phyloP scores from a whole-genome alignment of 345 rosid species.

The Acer saccharum region DNA sequence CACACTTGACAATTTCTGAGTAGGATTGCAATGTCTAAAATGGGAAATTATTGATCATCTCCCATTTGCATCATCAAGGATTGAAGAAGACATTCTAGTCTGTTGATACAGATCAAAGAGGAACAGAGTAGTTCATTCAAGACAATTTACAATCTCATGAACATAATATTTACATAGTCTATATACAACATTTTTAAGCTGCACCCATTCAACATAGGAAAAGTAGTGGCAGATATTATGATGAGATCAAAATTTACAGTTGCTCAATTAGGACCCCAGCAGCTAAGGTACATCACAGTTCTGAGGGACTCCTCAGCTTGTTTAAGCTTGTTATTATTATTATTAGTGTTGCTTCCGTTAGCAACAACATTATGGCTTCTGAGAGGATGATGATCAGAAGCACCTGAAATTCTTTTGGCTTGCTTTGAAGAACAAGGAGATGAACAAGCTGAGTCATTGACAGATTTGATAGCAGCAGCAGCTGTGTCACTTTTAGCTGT shows the following conservation, averaged over 20 bases:
- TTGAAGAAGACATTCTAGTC: background rate
- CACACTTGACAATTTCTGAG: background rate
- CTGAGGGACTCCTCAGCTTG: slow-evolving; percentile 47
- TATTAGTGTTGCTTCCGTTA: background rate
- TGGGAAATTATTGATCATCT: background rate
- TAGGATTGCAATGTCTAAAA: too few species aligned
- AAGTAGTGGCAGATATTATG: background rate
- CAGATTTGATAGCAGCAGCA: background rate
- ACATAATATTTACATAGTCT: background rate
- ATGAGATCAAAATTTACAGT: background rate
- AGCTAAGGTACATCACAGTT: slow-evolving; percentile 47
- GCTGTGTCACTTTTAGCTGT: slow-evolving; percentile 15
- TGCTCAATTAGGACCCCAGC: slow-evolving; percentile 41
- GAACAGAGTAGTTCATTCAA: background rate
- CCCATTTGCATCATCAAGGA: slow-evolving; percentile 4
- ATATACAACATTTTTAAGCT: slow-evolving; percentile 4
- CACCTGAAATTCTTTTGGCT: slow-evolving; percentile 22
- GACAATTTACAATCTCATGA: background rate
- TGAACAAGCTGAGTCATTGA: slow-evolving; percentile 15
- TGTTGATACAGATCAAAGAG: background rate
- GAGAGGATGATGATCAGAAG: background rate
- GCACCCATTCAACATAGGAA: background rate
- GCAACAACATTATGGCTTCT: slow-evolving; percentile 7
- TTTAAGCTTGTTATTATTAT: slow-evolving; percentile 24
- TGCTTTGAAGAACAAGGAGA: slow-evolving; percentile 27